Evolutionary conservation across 1,139 yeast genomes (phyloP).

Genomic region (Kluyveromyces sp.): DNA sequence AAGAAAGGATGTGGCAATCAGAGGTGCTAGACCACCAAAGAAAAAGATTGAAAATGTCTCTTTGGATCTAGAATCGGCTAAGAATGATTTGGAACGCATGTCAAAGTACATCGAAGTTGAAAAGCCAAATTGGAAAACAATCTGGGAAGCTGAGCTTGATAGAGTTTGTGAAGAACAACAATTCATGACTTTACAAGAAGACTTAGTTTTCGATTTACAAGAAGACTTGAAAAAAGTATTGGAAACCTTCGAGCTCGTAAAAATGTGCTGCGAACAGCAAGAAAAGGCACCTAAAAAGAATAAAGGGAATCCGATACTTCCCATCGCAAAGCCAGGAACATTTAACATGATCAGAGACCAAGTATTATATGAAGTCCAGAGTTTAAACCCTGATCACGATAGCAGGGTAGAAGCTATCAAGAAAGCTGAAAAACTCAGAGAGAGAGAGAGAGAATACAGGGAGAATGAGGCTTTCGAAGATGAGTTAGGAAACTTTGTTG

Average conservation of each 20-base stretch:
- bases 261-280: conserved; percentile 76
- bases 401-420: conserved; percentile 79
- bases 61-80: conserved; percentile 58
- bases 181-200: conserved; percentile 83
- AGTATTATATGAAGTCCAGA: conserved; percentile 68
- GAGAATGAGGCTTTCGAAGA: conserved; percentile 64
- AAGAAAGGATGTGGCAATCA: conserved; percentile 83
- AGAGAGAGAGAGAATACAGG: conserved; percentile 57
- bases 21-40: conserved; percentile 78
- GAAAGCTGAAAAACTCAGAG: conserved; percentile 75
- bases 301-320: conserved; percentile 34
- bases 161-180: conserved; percentile 92
- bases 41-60: conserved; percentile 63
- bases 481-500: conserved; percentile 83
- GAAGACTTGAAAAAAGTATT: conserved; percentile 75
- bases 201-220: conserved; percentile 65
- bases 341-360: conserved; percentile 69
- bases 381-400: conserved; percentile 77
- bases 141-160: conserved; percentile 89
- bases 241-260: conserved; percentile 75
- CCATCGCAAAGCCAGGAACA: conserved; percentile 63
- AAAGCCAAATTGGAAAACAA: conserved; percentile 78
- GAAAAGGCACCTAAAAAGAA: conserved; percentile 39
- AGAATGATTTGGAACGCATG: conserved; percentile 44
- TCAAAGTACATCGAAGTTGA: conserved; percentile 58